phyloP scores from a whole-genome alignment of 192 early-diverging fungal species.

The Entophlyctis luteolus region DNA sequence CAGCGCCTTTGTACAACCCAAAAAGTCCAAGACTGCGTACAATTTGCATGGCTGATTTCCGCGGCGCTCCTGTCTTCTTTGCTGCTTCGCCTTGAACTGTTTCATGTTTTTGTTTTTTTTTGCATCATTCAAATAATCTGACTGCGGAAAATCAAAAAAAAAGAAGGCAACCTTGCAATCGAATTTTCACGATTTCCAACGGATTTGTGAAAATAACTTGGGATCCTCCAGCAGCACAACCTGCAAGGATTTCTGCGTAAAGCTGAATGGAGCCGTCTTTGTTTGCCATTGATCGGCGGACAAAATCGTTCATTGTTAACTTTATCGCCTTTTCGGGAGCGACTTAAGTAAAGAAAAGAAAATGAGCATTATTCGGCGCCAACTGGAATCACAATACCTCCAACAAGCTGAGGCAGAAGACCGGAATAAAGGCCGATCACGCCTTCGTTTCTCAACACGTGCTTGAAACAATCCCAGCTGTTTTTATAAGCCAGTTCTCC shows the following conservation, averaged over 20 bases:
- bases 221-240: conserved; percentile 73
- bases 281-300: conserved; percentile 65
- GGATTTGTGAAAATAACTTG: conserved; percentile 89
- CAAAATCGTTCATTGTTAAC: conserved; percentile 92
- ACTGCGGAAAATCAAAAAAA: not conserved
- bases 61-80: conserved; percentile 47
- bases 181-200: conserved; percentile 98
- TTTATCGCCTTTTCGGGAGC: conserved; percentile 99
- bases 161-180: conserved; percentile 66
- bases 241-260: conserved; percentile 78
- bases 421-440: conserved; percentile 86
- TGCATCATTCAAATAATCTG: not conserved
- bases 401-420: conserved; percentile 84
- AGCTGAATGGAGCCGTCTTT: conserved; percentile 71
- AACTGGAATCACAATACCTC: conserved; percentile 26
- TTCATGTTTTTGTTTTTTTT: not conserved
- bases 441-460: conserved; percentile 90
- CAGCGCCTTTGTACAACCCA: conserved; percentile 91
- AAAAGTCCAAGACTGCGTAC: conserved; percentile 84
- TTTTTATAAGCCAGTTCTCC: conserved; percentile 93
- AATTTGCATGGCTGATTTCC: conserved; percentile 78
- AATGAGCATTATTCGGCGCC: not conserved
- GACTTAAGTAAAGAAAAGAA: conserved; percentile 45
- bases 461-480: conserved; percentile 91
- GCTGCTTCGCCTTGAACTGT: conserved; percentile 54